Evolutionary conservation across 345 rosid genomes (phyloP).

Genomic region (Viola odorata): DNA sequence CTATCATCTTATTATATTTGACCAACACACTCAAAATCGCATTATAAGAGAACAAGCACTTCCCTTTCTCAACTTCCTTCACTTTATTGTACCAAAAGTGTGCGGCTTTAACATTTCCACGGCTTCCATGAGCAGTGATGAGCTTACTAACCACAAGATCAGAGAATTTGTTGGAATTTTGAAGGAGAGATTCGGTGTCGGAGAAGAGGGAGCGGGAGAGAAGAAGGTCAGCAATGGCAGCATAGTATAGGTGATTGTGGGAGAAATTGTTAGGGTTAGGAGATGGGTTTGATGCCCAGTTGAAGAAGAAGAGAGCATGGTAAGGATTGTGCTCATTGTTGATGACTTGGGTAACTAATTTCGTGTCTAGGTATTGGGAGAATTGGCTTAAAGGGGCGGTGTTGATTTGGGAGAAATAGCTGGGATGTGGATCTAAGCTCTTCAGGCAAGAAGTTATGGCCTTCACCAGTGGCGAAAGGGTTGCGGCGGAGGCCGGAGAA

Average conservation of each 20-base stretch:
- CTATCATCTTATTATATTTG: slow-evolving; percentile 12
- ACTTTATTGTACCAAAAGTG: slow-evolving; percentile 36
- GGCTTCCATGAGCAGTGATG: slow-evolving; percentile 29
- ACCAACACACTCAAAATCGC: slow-evolving; percentile 32
- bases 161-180: slow-evolving; percentile 20
- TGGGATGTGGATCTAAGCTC: slow-evolving; percentile 22
- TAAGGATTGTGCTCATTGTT: not conserved
- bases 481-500: too few species aligned
- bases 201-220: slow-evolving; percentile 27
- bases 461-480: slow-evolving; percentile 3
- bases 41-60: slow-evolving; percentile 29
- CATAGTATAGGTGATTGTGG: slow-evolving; percentile 4
- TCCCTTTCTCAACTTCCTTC: slow-evolving; percentile 17
- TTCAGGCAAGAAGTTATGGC: slow-evolving; percentile 24
- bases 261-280: not conserved
- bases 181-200: slow-evolving; percentile 23
- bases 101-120: slow-evolving; percentile 24
- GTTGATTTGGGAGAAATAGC: slow-evolving; percentile 20
- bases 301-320: slow-evolving; percentile 2
- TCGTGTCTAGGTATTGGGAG: not conserved
- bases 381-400: not conserved
- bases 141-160: slow-evolving; percentile 29
- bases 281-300: not conserved
- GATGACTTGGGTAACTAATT: not conserved
- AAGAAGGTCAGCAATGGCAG: slow-evolving; percentile 29